phyloP scores from a whole-genome alignment of 257 asterid genomes.

The Asclepias syriaca region DNA sequence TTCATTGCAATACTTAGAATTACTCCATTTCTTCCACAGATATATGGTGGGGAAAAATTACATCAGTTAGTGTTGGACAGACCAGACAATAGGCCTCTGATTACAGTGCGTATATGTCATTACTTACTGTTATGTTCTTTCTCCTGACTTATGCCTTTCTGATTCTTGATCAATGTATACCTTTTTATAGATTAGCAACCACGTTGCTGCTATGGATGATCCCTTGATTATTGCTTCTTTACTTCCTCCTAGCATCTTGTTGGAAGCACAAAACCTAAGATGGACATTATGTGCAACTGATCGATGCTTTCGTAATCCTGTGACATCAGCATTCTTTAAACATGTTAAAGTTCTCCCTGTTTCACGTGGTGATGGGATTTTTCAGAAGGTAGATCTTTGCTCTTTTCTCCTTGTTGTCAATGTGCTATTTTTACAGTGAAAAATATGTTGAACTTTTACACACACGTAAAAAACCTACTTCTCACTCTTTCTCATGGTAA shows the following conservation, averaged over 20 bases:
- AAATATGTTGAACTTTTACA: background rate
- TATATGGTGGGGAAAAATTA: slow-evolving; percentile 80
- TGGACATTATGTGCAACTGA: slow-evolving; percentile 97
- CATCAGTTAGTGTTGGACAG: slow-evolving; percentile 53
- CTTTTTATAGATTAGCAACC: slow-evolving; percentile 72
- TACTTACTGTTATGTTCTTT: background rate
- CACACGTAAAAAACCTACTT: background rate
- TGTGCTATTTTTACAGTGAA: background rate
- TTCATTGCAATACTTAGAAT: background rate
- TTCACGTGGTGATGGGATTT: slow-evolving; percentile 87
- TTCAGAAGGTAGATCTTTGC: slow-evolving; percentile 61
- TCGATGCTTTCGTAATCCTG: slow-evolving; percentile 77
- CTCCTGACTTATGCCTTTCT: slow-evolving; percentile 5
- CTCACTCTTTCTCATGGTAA: background rate
- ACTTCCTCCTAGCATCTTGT: slow-evolving; percentile 65
- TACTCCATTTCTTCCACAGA: slow-evolving; percentile 32
- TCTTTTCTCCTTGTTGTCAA: background rate
- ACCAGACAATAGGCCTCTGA: slow-evolving; percentile 56
- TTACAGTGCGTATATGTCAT: slow-evolving; percentile 48
- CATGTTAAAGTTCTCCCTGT: slow-evolving; percentile 80
- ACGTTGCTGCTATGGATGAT: slow-evolving; percentile 89
- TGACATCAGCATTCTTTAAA: slow-evolving; percentile 79
- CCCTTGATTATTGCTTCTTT: slow-evolving; percentile 79
- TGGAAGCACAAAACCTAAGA: slow-evolving; percentile 65
- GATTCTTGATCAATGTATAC: slow-evolving; percentile 10